Evolutionary conservation across 2,329 filamentous ascomycete genomes (phyloP).

Genomic region (Botryosphaeria agaves): DNA sequence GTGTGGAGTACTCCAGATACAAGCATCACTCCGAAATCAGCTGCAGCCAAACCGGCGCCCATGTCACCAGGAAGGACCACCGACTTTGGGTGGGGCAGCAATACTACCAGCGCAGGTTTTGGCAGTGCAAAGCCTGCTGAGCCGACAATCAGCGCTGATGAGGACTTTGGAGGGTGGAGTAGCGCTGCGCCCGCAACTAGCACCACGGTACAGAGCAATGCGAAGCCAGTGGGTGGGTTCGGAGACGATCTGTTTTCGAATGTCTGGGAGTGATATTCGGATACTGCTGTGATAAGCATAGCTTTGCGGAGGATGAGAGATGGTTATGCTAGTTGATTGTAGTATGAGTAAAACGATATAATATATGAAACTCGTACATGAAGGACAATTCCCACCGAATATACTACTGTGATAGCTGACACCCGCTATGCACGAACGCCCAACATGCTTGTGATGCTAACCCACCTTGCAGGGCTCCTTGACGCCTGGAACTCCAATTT

Average conservation of each 20-base stretch:
- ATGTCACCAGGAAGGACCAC: constrained; percentile 25
- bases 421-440: no score
- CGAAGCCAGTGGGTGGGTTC: constrained; percentile 34
- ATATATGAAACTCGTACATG: no score
- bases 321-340: no score
- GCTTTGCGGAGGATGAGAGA: no score
- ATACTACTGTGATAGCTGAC: no score
- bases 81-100: constrained; percentile 49
- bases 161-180: constrained; percentile 93
- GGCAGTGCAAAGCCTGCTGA: constrained; percentile 31
- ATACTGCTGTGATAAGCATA: no score
- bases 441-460: no score
- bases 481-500: no score
- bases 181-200: constrained; percentile 46
- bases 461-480: no score
- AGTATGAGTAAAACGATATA: no score
- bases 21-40: constrained; percentile 20
- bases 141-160: constrained; percentile 67
- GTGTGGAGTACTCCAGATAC: constrained; percentile 59
- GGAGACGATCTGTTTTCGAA: constrained; percentile 84
- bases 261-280: constrained; percentile 65
- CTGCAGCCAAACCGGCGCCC: constrained; percentile 14
- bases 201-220: constrained; percentile 20
- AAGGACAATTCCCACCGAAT: no score
- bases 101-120: no score